phyloP scores from a whole-genome alignment of 2,329 filamentous ascomycete genomes.

The Neocucurbitaria cava region DNA sequence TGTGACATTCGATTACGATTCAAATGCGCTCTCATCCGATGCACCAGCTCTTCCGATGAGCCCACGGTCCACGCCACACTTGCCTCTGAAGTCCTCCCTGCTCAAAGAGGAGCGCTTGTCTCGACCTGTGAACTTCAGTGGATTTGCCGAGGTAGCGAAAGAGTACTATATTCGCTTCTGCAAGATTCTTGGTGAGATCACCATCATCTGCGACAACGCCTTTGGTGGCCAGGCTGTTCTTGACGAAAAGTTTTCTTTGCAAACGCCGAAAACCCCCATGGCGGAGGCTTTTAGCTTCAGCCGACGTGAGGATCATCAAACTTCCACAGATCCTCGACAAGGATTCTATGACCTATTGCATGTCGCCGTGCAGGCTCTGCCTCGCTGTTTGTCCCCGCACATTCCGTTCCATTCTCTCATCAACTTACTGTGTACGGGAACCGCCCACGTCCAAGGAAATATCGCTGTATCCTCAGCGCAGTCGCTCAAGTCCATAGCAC shows the following conservation, averaged over 20 bases:
- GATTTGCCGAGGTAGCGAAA: slow-evolving; percentile 76
- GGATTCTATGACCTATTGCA: slow-evolving; percentile 95
- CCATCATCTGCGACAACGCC: slow-evolving; percentile 93
- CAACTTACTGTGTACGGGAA: slow-evolving; percentile 94
- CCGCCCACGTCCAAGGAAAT: slow-evolving; percentile 90
- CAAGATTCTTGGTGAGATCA: slow-evolving; percentile 93
- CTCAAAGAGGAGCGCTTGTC: slow-evolving; percentile 71
- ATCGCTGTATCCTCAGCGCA: slow-evolving; percentile 92
- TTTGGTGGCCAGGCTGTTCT: slow-evolving; percentile 95
- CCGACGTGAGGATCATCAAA: slow-evolving; percentile 79
- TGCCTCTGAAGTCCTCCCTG: slow-evolving; percentile 46
- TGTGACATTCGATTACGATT: slow-evolving; percentile 62
- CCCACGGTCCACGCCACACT: slow-evolving; percentile 40
- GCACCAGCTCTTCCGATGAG: slow-evolving; percentile 40
- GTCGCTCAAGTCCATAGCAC: slow-evolving; percentile 92
- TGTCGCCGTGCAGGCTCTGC: slow-evolving; percentile 92
- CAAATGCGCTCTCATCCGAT: slow-evolving; percentile 50
- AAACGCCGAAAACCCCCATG: slow-evolving; percentile 92
- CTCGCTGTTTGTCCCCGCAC: slow-evolving; percentile 88
- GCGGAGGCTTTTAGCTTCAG: slow-evolving; percentile 92
- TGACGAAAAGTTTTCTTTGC: slow-evolving; percentile 90
- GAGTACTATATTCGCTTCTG: slow-evolving; percentile 92
- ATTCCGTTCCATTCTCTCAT: slow-evolving; percentile 94
- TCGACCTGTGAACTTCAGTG: slow-evolving; percentile 64
- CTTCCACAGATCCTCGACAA: slow-evolving; percentile 81